These are phyloP conservation scores for Cutaneotrichosporon cavernicola DNA, from an alignment of 1,284 basidiomycete species.

Conservation along the genomic window DNA sequence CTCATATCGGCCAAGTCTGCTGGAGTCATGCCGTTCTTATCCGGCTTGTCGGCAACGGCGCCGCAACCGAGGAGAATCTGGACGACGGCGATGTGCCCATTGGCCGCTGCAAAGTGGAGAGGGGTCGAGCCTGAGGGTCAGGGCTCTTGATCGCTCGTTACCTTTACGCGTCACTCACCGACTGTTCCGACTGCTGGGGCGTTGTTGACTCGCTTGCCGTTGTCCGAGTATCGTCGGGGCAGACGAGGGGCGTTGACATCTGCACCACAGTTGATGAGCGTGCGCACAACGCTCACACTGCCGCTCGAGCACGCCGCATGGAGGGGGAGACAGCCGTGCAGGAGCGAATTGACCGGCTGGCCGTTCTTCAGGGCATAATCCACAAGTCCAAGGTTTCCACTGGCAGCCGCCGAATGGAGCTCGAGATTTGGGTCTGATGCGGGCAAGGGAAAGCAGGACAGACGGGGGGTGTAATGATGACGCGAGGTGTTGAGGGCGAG, in stretches of 20 bases:
- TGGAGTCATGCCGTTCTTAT: slow-evolving; percentile 83
- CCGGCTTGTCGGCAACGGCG: slow-evolving; percentile 70
- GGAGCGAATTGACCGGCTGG: slow-evolving; percentile 86
- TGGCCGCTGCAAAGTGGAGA: slow-evolving; percentile 90
- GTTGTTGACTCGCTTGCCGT: slow-evolving; percentile 47
- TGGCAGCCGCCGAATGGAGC: slow-evolving; percentile 81
- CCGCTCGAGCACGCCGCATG: slow-evolving; percentile 88
- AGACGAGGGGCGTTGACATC: slow-evolving; percentile 79
- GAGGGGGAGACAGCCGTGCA: slow-evolving; percentile 85
- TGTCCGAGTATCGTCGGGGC: slow-evolving; percentile 73
- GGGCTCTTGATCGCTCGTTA: not conserved
- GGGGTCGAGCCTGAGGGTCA: slow-evolving; percentile 70
- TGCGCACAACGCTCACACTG: slow-evolving; percentile 74
- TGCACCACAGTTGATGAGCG: slow-evolving; percentile 83
- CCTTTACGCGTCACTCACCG: slow-evolving; percentile 38
- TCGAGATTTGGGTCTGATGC: slow-evolving; percentile 78
- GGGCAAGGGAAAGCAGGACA: not conserved
- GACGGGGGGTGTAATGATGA: not conserved
- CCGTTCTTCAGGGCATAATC: slow-evolving; percentile 75
- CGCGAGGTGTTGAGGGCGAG: not conserved
- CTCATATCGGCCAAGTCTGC: slow-evolving; percentile 55
- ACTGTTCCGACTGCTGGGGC: slow-evolving; percentile 67
- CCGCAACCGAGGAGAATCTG: slow-evolving; percentile 74
- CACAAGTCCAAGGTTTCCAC: slow-evolving; percentile 70
- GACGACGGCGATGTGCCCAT: slow-evolving; percentile 75